Evolutionary conservation across 148 eudicot genomes (phyloP).

Genomic region (Vaccinium myrtillus): DNA sequence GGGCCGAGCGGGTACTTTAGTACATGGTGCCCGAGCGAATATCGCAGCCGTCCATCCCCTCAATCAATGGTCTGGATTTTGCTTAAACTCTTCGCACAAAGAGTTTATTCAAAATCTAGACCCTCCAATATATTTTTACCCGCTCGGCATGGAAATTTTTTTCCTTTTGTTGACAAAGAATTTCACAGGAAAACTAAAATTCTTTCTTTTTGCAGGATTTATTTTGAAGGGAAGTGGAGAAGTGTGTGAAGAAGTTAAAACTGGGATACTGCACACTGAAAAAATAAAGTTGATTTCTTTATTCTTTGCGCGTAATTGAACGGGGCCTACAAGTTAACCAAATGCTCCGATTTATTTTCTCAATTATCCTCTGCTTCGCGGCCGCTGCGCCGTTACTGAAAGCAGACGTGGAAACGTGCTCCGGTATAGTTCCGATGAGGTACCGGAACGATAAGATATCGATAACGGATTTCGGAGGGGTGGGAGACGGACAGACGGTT

Average conservation of each 20-base stretch:
- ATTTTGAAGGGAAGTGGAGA: not conserved
- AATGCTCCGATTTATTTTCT: conserved; percentile 22
- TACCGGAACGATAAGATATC: conserved; percentile 61
- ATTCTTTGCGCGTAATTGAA: not conserved
- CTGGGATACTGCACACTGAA: too few relatives aligned
- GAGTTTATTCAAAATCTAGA: too few relatives aligned
- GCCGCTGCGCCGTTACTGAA: not conserved
- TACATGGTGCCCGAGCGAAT: too few relatives aligned
- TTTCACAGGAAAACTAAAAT: not conserved
- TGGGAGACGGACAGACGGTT: conserved; percentile 77
- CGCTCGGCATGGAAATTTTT: not conserved
- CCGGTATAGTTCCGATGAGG: conserved; percentile 71
- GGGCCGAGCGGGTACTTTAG: too few relatives aligned
- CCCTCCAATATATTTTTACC: too few relatives aligned
- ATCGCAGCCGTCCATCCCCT: too few relatives aligned
- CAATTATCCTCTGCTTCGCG: conserved; percentile 18
- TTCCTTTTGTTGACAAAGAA: not conserved
- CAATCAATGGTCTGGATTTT: too few relatives aligned
- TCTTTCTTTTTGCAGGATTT: not conserved
- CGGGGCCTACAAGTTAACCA: not conserved
- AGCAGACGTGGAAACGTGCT: conserved; percentile 56
- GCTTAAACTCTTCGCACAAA: too few relatives aligned
- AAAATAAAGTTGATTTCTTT: too few relatives aligned
- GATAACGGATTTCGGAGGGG: conserved; percentile 78
- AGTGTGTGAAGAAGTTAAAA: not conserved